Evolutionary conservation across 192 early-diverging fungal species (phyloP).

Genomic region (Chytriomyces confervae): DNA sequence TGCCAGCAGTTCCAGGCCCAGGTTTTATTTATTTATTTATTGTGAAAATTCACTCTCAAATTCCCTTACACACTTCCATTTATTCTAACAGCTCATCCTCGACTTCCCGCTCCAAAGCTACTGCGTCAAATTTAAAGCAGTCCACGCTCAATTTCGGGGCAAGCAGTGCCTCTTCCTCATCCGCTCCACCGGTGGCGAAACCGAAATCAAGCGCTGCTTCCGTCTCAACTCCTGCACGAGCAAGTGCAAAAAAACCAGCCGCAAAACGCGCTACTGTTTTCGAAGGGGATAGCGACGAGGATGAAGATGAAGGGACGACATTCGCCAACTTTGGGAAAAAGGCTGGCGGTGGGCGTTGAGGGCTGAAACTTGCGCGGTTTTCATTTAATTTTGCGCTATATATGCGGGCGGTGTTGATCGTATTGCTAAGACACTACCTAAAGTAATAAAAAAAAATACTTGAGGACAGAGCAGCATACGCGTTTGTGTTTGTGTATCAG

Average conservation of each 20-base stretch:
- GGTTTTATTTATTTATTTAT: not conserved
- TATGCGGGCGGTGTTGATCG: too few species aligned
- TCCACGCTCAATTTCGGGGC: constrained; percentile 18
- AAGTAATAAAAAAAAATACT: too few species aligned
- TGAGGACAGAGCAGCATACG: too few species aligned
- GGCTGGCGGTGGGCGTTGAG: not conserved
- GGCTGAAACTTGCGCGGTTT: too few species aligned
- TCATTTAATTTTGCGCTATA: too few species aligned
- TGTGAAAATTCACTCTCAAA: not conserved
- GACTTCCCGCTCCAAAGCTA: not conserved
- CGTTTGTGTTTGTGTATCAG: too few species aligned
- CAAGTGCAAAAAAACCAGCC: not conserved
- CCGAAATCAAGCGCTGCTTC: not conserved
- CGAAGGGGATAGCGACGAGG: constrained; percentile 6
- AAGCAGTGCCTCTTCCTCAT: not conserved
- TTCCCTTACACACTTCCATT: not conserved
- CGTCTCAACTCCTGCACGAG: not conserved
- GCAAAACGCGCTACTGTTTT: constrained; percentile 5
- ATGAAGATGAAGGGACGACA: constrained; percentile 12
- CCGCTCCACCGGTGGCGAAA: not conserved
- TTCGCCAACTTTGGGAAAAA: constrained; percentile 17
- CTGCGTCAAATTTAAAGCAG: not conserved
- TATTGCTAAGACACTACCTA: too few species aligned
- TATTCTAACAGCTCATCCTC: not conserved
- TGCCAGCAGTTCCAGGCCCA: not conserved